A percentile compares a stretch with the other conserved stretches of the same genome.
Conservation (phyloP, 768 basidiomycete species). For the Paxillus ammoniavirescens region DNA sequence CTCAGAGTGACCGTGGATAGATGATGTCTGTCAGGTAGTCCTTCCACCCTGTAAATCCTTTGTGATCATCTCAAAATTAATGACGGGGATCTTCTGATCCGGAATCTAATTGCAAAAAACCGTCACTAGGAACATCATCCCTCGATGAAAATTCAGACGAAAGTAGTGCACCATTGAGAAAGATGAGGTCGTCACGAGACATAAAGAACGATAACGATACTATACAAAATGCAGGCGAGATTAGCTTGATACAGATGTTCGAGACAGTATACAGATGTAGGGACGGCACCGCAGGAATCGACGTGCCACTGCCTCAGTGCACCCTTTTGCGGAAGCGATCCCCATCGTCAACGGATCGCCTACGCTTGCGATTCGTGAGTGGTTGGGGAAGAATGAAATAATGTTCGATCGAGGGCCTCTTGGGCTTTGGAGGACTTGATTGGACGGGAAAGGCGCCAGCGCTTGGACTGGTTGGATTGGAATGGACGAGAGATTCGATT, state of each 20-base stretch:
- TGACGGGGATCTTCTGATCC: too few relatives aligned
- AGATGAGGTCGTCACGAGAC: background rate
- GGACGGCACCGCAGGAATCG: slow-evolving; percentile 12
- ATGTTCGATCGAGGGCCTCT: slow-evolving; percentile 36
- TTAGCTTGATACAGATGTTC: background rate
- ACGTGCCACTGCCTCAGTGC: slow-evolving; percentile 9
- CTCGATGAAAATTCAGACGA: background rate
- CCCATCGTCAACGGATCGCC: slow-evolving; percentile 24
- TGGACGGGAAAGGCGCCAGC: slow-evolving; percentile 28
- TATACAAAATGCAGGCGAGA: slow-evolving; percentile 19
- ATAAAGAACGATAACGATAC: slow-evolving; percentile 28
- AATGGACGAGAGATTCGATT: slow-evolving; percentile 67
- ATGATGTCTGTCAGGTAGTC: too few relatives aligned
- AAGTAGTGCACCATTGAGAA: too few relatives aligned
- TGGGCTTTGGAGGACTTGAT: slow-evolving; percentile 17
- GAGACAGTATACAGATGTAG: slow-evolving; percentile 10
- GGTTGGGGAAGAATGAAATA: slow-evolving; percentile 33
- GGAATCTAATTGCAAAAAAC: too few relatives aligned
- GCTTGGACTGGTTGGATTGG: slow-evolving; percentile 62
- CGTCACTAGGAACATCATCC: too few relatives aligned
- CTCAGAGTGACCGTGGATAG: too few relatives aligned
- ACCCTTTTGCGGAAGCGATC: slow-evolving; percentile 24
- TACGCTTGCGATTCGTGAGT: slow-evolving; percentile 23
- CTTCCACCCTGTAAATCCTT: too few relatives aligned
- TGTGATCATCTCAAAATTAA: too few relatives aligned